phyloP scores from a whole-genome alignment of 176 grass and related monocot genomes.

The Pontederia crassipes region DNA sequence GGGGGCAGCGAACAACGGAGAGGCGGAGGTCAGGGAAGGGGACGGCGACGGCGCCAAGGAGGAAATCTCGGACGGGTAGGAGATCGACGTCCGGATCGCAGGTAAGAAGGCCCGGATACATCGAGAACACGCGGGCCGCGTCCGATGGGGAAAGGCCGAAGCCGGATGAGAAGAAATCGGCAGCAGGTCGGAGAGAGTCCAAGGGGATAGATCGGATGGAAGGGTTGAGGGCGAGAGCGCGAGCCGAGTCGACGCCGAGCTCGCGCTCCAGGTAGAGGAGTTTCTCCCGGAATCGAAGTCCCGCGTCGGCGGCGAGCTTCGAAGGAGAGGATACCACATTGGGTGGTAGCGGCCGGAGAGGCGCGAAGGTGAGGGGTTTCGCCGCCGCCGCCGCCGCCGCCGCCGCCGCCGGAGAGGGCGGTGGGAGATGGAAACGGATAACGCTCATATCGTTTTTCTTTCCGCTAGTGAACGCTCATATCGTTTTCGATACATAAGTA shows the following conservation, averaged over 20 bases:
- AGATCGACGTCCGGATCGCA: constrained; percentile 9
- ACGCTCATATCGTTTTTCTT: no score
- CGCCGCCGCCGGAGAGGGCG: neutral
- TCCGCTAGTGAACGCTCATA: no score
- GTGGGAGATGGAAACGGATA: neutral
- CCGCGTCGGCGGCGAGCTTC: neutral
- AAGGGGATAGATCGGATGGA: constrained; percentile 14
- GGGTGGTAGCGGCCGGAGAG: neutral
- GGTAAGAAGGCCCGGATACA: constrained; percentile 21
- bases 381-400: neutral
- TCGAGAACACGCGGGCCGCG: constrained; percentile 16
- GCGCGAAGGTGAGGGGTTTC: neutral
- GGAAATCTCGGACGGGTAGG: constrained; percentile 8
- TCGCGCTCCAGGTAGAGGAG: constrained; percentile 16
- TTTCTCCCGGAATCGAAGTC: constrained; percentile 22
- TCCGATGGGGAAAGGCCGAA: constrained; percentile 13
- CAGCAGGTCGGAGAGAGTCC: neutral
- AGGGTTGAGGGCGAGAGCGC: constrained; percentile 9
- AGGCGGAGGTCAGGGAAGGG: constrained; percentile 15
- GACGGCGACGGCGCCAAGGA: constrained; percentile 14
- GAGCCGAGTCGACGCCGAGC: constrained; percentile 13
- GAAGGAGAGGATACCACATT: neutral
- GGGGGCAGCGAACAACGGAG: constrained; percentile 19
- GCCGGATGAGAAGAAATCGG: neutral
- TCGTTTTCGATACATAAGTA: no score